A percentile compares a stretch with the other conserved stretches of the same genome.
Conservation (phyloP, 2,329 filamentous ascomycete species). For the Blastomyces parvus region DNA sequence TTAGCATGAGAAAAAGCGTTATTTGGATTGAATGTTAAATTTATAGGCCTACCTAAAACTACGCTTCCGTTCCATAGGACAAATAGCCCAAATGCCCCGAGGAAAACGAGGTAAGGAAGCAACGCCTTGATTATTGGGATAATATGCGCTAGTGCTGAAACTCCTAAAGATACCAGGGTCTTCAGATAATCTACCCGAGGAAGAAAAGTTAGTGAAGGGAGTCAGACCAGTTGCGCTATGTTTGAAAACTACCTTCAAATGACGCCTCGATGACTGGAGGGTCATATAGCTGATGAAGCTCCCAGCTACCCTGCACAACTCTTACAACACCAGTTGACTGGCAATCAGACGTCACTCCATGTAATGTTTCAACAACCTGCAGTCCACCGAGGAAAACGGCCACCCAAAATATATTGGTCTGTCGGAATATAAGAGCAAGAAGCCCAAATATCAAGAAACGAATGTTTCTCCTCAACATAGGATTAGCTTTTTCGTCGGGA, state of each 20-base stretch:
- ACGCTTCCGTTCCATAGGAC: slow-evolving; percentile 83
- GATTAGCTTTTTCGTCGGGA: slow-evolving; percentile 10
- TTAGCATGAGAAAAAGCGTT: neutral
- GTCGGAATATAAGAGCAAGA: slow-evolving; percentile 64
- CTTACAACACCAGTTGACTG: slow-evolving; percentile 24
- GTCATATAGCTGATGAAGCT: slow-evolving; percentile 41
- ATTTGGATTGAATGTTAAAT: neutral
- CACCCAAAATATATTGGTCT: slow-evolving; percentile 97
- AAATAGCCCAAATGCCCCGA: slow-evolving; percentile 62
- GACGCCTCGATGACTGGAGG: slow-evolving; percentile 40
- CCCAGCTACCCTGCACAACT: slow-evolving; percentile 23
- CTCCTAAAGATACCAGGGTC: slow-evolving; percentile 52
- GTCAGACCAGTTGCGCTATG: neutral
- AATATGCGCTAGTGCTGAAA: slow-evolving; percentile 45
- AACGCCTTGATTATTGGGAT: slow-evolving; percentile 32
- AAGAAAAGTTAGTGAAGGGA: slow-evolving; percentile 1
- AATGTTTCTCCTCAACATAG: slow-evolving; percentile 20
- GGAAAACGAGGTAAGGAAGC: slow-evolving; percentile 49
- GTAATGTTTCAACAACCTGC: slow-evolving; percentile 31
- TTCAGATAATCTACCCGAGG: slow-evolving; percentile 38
- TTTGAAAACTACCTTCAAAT: slow-evolving; percentile 36
- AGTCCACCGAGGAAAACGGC: slow-evolving; percentile 42
- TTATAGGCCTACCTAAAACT: slow-evolving; percentile 58
- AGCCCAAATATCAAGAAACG: slow-evolving; percentile 51
- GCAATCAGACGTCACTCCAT: slow-evolving; percentile 22